Evolutionary conservation across 441 rosid genomes (phyloP).

Genomic region (Corymbia citriodora): DNA sequence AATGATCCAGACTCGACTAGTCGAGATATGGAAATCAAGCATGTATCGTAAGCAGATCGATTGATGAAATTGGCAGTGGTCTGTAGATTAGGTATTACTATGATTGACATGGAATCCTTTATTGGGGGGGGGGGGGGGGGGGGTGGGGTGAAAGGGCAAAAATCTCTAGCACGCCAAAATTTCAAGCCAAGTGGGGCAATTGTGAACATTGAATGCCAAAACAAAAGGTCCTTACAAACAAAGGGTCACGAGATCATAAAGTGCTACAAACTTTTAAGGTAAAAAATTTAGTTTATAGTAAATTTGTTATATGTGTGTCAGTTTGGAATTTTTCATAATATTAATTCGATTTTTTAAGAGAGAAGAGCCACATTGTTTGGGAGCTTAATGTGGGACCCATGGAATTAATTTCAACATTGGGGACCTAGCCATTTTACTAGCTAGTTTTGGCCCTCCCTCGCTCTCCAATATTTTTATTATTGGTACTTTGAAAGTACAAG

Average conservation of each 20-base stretch:
- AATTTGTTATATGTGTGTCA: too few relatives aligned
- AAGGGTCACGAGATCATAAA: neutral
- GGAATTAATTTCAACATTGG: neutral
- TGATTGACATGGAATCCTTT: neutral
- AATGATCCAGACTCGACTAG: neutral
- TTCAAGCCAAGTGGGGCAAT: neutral
- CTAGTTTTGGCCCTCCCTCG: neutral
- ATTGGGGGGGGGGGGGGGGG: too few relatives aligned
- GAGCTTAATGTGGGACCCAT: neutral
- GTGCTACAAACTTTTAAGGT: fast-evolving
- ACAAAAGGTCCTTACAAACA: neutral
- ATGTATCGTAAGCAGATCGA: neutral
- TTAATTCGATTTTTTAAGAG: neutral
- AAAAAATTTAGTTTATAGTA: too few relatives aligned
- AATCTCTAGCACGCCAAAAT: neutral
- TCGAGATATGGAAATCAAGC: neutral
- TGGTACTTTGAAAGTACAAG: neutral
- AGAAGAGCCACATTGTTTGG: neutral
- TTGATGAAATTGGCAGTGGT: fast-evolving
- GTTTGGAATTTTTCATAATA: too few relatives aligned
- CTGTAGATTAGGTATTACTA: neutral
- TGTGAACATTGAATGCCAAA: neutral
- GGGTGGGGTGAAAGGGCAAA: neutral
- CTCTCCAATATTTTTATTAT: neutral
- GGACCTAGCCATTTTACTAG: neutral